Evolutionary conservation across 2,329 filamentous ascomycete genomes (phyloP), one percentile per base, ranked within the genome.

Genomic region (Arachnopeziza araneosa): DNA sequence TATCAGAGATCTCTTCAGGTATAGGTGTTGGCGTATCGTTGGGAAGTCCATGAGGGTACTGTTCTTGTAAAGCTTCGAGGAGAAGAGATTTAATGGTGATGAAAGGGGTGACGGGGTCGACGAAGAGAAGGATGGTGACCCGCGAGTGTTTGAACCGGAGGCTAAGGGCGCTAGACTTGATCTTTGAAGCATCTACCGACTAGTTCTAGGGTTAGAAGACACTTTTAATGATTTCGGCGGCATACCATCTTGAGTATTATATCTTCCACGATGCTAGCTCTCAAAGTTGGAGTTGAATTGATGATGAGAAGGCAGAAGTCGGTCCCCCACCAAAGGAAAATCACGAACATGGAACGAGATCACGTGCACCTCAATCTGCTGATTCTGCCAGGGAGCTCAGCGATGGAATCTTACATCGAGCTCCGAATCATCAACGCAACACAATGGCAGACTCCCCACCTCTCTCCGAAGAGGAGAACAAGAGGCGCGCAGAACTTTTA

Each of bases 121-220:
- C 79, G 63, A 89, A 86, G 60, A 92, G 78, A 68, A 89, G 83
- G 64, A 91, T 79, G 3, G 88, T 92, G 67, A 86, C 83, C 60
- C 84, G 83, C 70, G 88, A 85, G 71, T 89, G 82, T 73, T 91
- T 91, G 76, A 93, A 85, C 61, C 86, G 82, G 58, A 93, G 76
- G 10, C 88, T 90, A 67, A 83, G 79, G 66, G 81, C 77, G n/a
- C 79, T 75, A 52, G 84, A 79, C 61, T 76, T 74, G 22, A 66
- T 55, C 3, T 65, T 44, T 44, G 36, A 44, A 12, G 36, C 36
- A 12, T 44, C 36, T 3, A 44, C 36, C 2, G 36, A 44, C 36
- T 44, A 32, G 12, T 14, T 6, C 12, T 6, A 5, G 12, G 36
- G 36, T 44, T 44, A 44, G 36, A 44, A 44, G 10, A 44, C 36